Evolutionary conservation across 2,329 filamentous ascomycete species (phyloP).

Genomic region (Cercospora canescens): DNA sequence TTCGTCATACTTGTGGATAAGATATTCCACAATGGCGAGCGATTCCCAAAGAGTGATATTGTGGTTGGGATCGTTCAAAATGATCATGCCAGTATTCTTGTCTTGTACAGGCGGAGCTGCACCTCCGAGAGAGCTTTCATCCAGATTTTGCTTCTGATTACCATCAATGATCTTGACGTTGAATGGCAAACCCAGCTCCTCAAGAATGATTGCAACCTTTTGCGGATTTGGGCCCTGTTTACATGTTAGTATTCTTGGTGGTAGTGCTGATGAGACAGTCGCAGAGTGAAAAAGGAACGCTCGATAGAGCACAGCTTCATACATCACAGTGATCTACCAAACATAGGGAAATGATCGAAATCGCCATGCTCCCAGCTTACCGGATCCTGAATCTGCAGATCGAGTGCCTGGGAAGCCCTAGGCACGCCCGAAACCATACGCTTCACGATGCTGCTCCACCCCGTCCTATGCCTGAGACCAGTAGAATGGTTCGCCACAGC

Average conservation of each 20-base stretch:
- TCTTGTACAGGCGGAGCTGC: conserved; percentile 25
- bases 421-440: no score
- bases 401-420: no score
- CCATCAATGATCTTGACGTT: not conserved
- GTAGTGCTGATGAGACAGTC: no score
- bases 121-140: conserved; percentile 36
- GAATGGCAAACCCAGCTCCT: conserved; percentile 5
- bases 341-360: no score
- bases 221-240: not conserved
- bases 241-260: not conserved
- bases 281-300: no score
- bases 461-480: no score
- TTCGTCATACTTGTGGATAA: conserved; percentile 37
- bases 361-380: no score
- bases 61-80: conserved; percentile 46
- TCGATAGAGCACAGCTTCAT: no score
- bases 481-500: no score
- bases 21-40: conserved; percentile 33
- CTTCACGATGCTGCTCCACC: no score
- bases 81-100: conserved; percentile 44
- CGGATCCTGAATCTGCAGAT: no score
- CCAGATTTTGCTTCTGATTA: conserved; percentile 29
- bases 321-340: no score
- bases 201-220: conserved; percentile 2
- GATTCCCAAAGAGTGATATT: conserved; percentile 48